phyloP scores from a whole-genome alignment of 352 stramenopile genomes.

The Globisporangium lucens region DNA sequence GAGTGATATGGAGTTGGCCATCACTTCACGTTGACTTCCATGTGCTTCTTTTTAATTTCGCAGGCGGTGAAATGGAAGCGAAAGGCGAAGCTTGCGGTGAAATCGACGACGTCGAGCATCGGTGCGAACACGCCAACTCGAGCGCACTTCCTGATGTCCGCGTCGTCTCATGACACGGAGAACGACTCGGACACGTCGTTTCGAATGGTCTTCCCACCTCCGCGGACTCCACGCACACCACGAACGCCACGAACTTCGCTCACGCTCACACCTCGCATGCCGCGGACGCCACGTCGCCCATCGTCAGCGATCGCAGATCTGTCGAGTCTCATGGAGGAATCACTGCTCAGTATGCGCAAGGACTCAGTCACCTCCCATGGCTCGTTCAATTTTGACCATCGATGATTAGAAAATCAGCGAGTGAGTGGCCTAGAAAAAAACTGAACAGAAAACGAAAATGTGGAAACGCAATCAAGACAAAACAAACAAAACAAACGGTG shows the following conservation, averaged over 20 bases:
- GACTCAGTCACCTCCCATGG: constrained; percentile 22
- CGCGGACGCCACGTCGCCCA: constrained; percentile 27
- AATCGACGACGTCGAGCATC: constrained; percentile 24
- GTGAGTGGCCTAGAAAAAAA: background rate
- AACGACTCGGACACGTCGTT: constrained; percentile 63
- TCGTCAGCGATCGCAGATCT: constrained; percentile 74
- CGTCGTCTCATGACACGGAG: constrained; percentile 55
- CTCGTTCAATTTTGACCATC: constrained; percentile 7
- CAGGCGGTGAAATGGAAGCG: constrained; percentile 60
- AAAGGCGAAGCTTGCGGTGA: constrained; percentile 59
- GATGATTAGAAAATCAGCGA: background rate
- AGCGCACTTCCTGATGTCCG: constrained; percentile 41
- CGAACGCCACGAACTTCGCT: constrained; percentile 7
- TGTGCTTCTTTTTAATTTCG: constrained; percentile 5
- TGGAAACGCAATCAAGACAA: background rate
- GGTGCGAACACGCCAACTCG: constrained; percentile 28
- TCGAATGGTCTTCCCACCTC: constrained; percentile 39
- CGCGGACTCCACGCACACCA: constrained; percentile 18
- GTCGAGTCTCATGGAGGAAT: constrained; percentile 79
- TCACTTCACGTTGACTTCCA: background rate
- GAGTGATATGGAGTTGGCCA: background rate
- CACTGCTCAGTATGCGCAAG: constrained; percentile 58
- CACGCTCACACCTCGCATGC: constrained; percentile 3
- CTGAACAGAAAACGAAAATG: background rate
- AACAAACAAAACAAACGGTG: no score